phyloP scores from a whole-genome alignment of 345 rosid genomes.

The Streptanthus diversifolius region DNA sequence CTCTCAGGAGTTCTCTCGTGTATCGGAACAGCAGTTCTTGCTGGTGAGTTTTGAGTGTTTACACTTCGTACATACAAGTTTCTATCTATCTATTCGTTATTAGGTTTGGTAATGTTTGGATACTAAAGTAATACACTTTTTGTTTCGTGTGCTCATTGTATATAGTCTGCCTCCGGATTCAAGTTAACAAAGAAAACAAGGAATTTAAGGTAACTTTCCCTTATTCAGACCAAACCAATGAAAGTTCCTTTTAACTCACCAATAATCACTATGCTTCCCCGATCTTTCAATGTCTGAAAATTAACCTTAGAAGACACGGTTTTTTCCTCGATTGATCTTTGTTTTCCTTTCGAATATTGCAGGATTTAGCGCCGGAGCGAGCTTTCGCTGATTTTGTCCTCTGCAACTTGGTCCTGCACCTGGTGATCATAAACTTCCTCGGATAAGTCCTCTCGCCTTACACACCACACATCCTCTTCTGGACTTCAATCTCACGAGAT shows the following conservation, averaged over 20 bases:
- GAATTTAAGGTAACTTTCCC: conserved; percentile 57
- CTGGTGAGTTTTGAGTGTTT: conserved; percentile 51
- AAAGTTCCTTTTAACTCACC: too few species aligned
- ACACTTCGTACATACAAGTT: background rate
- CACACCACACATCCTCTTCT: background rate
- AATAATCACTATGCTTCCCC: background rate
- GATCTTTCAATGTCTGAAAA: background rate
- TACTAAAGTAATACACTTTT: background rate
- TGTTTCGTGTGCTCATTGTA: background rate
- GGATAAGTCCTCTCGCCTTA: conserved; percentile 32
- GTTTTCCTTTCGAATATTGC: conserved; percentile 13
- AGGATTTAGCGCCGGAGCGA: conserved; percentile 72
- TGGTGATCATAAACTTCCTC: conserved; percentile 81
- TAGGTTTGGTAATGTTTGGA: background rate
- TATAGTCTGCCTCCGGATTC: conserved; percentile 89
- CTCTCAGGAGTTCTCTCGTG: conserved; percentile 94
- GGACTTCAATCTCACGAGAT: background rate
- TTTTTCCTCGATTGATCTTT: background rate
- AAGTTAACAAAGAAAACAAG: conserved; percentile 95
- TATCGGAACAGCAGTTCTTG: conserved; percentile 91
- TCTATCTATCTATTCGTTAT: background rate
- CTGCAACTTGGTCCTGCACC: conserved; percentile 85
- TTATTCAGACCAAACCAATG: background rate
- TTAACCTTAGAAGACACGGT: background rate
- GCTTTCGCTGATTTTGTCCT: conserved; percentile 85